Conservation (phyloP, 2,329 filamentous ascomycete species). For the Aspergillus jensenii region DNA sequence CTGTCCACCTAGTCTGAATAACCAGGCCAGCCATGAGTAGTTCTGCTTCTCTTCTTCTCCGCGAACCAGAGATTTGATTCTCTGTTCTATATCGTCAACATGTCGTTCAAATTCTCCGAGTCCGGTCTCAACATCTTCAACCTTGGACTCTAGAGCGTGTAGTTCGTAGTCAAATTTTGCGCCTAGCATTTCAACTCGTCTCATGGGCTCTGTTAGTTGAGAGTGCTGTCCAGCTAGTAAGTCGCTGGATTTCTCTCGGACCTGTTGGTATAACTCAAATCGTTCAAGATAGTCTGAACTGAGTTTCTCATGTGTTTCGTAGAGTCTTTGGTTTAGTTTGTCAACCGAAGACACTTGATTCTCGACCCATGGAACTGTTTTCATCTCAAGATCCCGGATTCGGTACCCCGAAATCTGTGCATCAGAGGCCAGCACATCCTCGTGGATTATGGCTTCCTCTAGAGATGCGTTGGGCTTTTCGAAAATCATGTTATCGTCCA, state of each 20-base stretch:
- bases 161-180: conserved; percentile 94
- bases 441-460: conserved; percentile 40
- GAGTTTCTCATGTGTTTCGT: conserved; percentile 64
- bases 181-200: conserved; percentile 75
- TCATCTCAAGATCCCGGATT: conserved; percentile 38
- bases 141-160: conserved; percentile 71
- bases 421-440: conserved; percentile 41
- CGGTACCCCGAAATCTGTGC: conserved; percentile 34
- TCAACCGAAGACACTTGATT: conserved; percentile 44
- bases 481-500: conserved; percentile 28
- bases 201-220: conserved; percentile 67
- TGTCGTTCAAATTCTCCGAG: conserved; percentile 77
- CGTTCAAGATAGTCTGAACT: conserved; percentile 68
- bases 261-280: conserved; percentile 66
- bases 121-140: conserved; percentile 83
- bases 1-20: conserved; percentile 34
- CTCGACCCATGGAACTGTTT: conserved; percentile 45
- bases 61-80: conserved; percentile 62
- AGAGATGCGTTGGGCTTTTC: conserved; percentile 40
- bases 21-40: conserved; percentile 62
- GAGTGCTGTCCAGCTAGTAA: conserved; percentile 68
- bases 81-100: conserved; percentile 68
- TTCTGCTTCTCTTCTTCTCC: conserved; percentile 64
- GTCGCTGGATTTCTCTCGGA: conserved; percentile 67
- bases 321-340: conserved; percentile 64